Evolutionary conservation across 495 filamentous ascomycete species (phyloP).

Genomic region (Penicillium pulvis): DNA sequence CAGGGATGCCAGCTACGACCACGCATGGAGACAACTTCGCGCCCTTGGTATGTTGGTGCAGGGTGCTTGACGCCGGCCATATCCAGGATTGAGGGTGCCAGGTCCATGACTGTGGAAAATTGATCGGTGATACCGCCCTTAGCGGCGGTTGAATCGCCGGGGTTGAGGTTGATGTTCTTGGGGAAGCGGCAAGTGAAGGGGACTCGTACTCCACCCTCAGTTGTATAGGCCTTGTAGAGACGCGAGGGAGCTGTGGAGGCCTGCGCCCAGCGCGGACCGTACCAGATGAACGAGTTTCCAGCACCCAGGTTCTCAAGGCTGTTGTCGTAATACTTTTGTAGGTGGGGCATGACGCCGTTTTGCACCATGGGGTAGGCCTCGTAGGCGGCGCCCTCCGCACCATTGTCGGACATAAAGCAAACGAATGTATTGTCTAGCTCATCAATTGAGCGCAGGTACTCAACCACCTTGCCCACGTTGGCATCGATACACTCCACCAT

Average conservation of each 20-base stretch:
- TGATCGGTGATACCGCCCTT: slow-evolving; percentile 50
- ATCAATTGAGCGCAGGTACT: slow-evolving; percentile 55
- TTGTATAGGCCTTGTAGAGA: slow-evolving; percentile 63
- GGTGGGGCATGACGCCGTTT: slow-evolving; percentile 51
- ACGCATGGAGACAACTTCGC: slow-evolving; percentile 60
- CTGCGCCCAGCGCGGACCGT: slow-evolving; percentile 65
- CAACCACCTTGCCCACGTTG: slow-evolving; percentile 61
- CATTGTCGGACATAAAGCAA: slow-evolving; percentile 64
- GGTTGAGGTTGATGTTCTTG: slow-evolving; percentile 25
- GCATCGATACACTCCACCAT: slow-evolving; percentile 66
- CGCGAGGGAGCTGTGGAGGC: slow-evolving; percentile 65
- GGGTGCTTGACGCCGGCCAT: slow-evolving; percentile 63
- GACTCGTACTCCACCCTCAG: slow-evolving; percentile 61
- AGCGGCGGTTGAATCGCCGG: slow-evolving; percentile 23
- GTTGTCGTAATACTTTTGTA: slow-evolving; percentile 66
- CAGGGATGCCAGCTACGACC: slow-evolving; percentile 52
- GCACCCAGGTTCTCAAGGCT: slow-evolving; percentile 62
- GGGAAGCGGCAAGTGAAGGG: slow-evolving; percentile 59
- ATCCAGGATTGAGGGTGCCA: slow-evolving; percentile 61
- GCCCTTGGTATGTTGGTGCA: slow-evolving; percentile 55
- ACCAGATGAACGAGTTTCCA: slow-evolving; percentile 65
- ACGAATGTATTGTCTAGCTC: slow-evolving; percentile 67
- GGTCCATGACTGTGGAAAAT: slow-evolving; percentile 67
- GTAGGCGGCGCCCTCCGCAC: slow-evolving; percentile 58
- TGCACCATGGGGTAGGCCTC: slow-evolving; percentile 61